Conservation (phyloP, 2,329 filamentous ascomycete species). For the Sclerotinia nivalis region DNA sequence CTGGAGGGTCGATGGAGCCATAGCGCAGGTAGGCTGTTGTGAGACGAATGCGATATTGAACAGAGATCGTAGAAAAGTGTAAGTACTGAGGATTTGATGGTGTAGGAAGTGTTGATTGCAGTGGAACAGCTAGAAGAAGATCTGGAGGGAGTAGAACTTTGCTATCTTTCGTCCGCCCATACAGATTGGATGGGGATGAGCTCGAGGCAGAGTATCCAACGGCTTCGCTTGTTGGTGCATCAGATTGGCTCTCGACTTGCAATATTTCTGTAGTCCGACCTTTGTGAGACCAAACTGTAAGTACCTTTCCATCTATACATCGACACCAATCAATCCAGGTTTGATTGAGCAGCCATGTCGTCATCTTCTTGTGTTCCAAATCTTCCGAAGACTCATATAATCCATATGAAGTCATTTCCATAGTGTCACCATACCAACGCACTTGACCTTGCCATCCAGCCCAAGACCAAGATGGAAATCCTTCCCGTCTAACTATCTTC, state of each 20-base stretch:
- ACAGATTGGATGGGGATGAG: neutral
- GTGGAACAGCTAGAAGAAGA: neutral
- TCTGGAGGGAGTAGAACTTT: neutral
- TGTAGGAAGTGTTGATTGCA: neutral
- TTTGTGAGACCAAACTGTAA: neutral
- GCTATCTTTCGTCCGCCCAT: neutral
- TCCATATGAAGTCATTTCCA: conserved; percentile 4
- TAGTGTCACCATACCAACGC: neutral
- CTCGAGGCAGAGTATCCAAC: neutral
- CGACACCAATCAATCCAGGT: conserved; percentile 13
- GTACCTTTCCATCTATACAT: neutral
- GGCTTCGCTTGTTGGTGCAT: neutral
- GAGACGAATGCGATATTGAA: conserved; percentile 11
- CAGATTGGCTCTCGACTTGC: neutral
- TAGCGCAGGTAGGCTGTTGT: neutral
- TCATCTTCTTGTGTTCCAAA: neutral
- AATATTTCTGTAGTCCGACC: neutral
- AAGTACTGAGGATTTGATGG: neutral
- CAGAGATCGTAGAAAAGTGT: neutral
- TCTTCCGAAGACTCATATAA: conserved; percentile 3
- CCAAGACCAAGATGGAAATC: conserved; percentile 19
- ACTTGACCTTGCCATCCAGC: conserved; percentile 17
- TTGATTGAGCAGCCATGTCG: neutral
- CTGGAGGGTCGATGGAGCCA: neutral
- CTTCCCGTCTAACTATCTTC: neutral